Conservation (phyloP, 139 green algal genomes). For the Chlamydomonas schloesseri region DNA sequence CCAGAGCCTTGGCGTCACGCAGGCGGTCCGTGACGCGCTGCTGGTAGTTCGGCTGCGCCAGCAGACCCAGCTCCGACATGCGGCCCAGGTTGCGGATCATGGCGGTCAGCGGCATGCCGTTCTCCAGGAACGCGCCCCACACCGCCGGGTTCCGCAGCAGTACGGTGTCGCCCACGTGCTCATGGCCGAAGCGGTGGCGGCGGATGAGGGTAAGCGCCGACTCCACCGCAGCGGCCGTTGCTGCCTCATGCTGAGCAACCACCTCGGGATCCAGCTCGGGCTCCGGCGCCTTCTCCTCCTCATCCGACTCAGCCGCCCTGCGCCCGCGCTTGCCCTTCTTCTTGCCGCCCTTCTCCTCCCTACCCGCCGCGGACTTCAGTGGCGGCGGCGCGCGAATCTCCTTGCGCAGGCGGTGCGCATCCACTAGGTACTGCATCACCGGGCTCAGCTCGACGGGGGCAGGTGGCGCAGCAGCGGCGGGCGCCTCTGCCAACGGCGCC, state of each 20-base stretch:
- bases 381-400: neutral
- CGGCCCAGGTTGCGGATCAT: conserved; percentile 44
- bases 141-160: conserved; percentile 23
- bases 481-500: neutral
- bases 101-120: conserved; percentile 34
- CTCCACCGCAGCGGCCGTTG: neutral
- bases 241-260: neutral
- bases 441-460: neutral
- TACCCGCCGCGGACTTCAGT: neutral
- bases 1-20: neutral
- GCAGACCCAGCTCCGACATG: conserved; percentile 8
- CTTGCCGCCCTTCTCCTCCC: neutral
- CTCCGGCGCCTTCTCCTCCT: neutral
- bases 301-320: neutral
- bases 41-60: neutral
- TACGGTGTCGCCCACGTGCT: conserved; percentile 36
- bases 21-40: neutral
- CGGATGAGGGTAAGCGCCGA: neutral
- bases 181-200: conserved; percentile 44
- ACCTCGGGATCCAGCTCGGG: neutral
- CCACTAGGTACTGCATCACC: neutral
- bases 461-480: neutral
- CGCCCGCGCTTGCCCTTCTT: neutral
- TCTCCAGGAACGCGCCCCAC: conserved; percentile 31
- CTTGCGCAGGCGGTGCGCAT: conserved; percentile 12